phyloP scores from a whole-genome alignment of 2,329 filamentous ascomycete species.

The Fusarium camptoceras region DNA sequence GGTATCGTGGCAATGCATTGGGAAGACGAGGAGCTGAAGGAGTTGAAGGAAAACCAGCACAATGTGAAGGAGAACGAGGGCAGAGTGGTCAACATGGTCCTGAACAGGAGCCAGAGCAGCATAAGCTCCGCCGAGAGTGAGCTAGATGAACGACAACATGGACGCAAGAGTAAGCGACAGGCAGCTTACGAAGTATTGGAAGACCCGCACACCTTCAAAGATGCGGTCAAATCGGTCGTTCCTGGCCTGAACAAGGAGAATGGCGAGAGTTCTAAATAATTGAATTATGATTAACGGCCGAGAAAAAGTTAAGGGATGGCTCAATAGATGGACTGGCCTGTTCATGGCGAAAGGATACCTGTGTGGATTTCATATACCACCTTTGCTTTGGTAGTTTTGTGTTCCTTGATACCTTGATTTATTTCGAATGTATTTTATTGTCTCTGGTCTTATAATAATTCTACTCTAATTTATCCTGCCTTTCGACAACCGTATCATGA shows the following conservation, averaged over 20 bases:
- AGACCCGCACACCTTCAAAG: conserved; percentile 61
- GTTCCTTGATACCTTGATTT: conserved; percentile 18
- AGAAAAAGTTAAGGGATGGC: conserved; percentile 8
- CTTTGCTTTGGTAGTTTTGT: conserved; percentile 15
- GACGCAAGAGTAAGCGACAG: conserved; percentile 64
- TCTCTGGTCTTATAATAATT: conserved; percentile 8
- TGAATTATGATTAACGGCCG: conserved; percentile 34
- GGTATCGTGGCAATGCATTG: conserved; percentile 81
- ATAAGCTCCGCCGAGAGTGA: conserved; percentile 66
- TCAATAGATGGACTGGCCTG: conserved; percentile 12
- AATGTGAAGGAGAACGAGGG: conserved; percentile 77
- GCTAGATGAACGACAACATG: conserved; percentile 57
- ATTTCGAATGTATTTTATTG: background rate
- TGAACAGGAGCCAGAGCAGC: conserved; percentile 66
- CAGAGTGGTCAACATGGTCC: conserved; percentile 63
- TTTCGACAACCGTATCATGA: background rate
- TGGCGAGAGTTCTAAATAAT: conserved; percentile 38
- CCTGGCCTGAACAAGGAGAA: conserved; percentile 40
- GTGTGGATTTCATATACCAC: conserved; percentile 27
- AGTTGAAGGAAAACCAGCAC: conserved; percentile 81
- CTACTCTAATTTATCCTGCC: conserved; percentile 23
- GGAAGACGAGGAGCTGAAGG: conserved; percentile 77
- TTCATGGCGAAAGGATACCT: conserved; percentile 37
- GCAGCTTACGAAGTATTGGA: conserved; percentile 63
- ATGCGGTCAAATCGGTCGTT: conserved; percentile 46